Conservation (phyloP, 1,284 basidiomycete species). For the Mrakiaceae sp. region DNA sequence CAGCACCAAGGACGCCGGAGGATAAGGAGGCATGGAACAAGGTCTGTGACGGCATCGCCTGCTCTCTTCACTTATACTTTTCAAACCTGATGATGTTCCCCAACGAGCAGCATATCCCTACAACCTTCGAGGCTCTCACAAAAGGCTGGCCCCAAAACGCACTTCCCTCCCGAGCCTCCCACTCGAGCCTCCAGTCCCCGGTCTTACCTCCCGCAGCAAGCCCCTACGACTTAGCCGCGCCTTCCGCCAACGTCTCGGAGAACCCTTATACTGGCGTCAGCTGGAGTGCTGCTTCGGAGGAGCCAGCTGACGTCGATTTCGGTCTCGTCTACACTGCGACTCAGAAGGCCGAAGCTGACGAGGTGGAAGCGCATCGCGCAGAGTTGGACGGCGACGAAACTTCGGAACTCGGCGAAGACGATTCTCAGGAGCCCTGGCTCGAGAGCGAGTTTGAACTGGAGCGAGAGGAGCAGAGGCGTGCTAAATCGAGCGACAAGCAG, state of each 20-base stretch:
- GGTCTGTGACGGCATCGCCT: slow-evolving; percentile 21
- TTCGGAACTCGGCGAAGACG: slow-evolving; percentile 16
- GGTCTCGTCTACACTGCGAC: not conserved
- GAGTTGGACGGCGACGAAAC: slow-evolving; percentile 21
- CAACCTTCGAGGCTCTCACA: slow-evolving; percentile 67
- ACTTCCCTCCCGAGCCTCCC: slow-evolving; percentile 14
- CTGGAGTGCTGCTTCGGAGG: not conserved
- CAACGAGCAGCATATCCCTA: slow-evolving; percentile 53
- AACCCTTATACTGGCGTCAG: slow-evolving; percentile 9
- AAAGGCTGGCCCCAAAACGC: slow-evolving; percentile 26
- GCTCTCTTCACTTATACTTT: too few relatives aligned
- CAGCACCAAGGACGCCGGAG: slow-evolving; percentile 21
- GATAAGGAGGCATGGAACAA: slow-evolving; percentile 33
- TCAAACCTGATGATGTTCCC: too few relatives aligned
- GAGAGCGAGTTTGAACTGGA: slow-evolving; percentile 12
- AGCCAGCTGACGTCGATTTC: not conserved
- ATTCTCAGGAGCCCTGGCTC: slow-evolving; percentile 12
- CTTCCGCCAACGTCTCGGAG: slow-evolving; percentile 19
- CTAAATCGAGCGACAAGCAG: too few relatives aligned
- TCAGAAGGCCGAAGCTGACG: slow-evolving; percentile 4
- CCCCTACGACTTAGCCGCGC: slow-evolving; percentile 18
- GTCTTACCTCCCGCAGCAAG: slow-evolving; percentile 18
- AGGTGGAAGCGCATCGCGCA: not conserved
- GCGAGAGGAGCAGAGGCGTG: too few relatives aligned
- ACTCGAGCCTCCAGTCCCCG: slow-evolving; percentile 22